Conservation (phyloP, 2,329 filamentous ascomycete genomes). For the Colletotrichum paranaense region DNA sequence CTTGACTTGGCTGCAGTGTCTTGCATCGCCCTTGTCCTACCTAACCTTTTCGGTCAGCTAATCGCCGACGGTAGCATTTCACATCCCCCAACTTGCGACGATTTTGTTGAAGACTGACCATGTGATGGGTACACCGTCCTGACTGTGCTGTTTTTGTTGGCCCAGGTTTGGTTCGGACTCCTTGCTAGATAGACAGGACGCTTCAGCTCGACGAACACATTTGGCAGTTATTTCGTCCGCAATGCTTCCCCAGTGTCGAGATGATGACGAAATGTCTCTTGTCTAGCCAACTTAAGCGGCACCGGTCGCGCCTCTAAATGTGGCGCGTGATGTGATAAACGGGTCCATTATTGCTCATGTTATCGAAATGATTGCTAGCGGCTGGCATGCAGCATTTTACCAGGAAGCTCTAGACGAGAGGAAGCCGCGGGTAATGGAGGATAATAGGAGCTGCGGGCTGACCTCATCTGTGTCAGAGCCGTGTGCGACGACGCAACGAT, state of each 20-base stretch:
- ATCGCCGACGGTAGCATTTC: constrained; percentile 7
- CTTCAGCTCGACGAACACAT: background rate
- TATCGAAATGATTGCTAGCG: constrained; percentile 11
- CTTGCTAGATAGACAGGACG: background rate
- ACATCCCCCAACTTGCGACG: background rate
- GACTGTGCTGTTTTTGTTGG: background rate
- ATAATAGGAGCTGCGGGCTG: constrained; percentile 35
- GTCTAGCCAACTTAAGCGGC: constrained; percentile 15
- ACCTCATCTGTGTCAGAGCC: constrained; percentile 37
- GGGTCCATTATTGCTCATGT: constrained; percentile 2
- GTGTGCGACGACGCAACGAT: constrained; percentile 17
- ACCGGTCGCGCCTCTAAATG: background rate
- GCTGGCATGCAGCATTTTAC: constrained; percentile 6
- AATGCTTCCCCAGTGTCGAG: background rate
- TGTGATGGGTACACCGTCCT: constrained; percentile 6
- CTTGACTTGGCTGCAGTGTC: constrained; percentile 37
- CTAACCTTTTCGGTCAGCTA: constrained; percentile 33
- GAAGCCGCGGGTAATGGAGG: constrained; percentile 35
- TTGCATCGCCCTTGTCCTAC: constrained; percentile 30
- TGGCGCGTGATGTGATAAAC: constrained; percentile 30
- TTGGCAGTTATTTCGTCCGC: background rate
- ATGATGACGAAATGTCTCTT: constrained; percentile 33
- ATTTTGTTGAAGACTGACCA: constrained; percentile 18
- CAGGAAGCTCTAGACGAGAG: constrained; percentile 31
- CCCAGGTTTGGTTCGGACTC: constrained; percentile 1